Evolutionary conservation across 2,329 filamentous ascomycete genomes (phyloP).

Genomic region (Graphiopsis chlorocephala): DNA sequence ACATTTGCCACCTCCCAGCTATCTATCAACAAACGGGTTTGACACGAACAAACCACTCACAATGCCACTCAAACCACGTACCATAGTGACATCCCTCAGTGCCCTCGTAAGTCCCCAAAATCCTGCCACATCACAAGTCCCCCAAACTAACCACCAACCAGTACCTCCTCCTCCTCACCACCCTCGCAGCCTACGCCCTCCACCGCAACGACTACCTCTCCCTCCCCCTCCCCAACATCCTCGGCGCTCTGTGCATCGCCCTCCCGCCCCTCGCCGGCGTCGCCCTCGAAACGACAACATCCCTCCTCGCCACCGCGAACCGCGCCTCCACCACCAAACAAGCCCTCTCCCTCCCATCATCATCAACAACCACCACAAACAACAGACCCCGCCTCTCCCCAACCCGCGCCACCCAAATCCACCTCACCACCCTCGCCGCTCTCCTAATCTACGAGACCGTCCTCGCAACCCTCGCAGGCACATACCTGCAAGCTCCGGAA

Average conservation of each 20-base stretch:
- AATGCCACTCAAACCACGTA: slow-evolving; percentile 9
- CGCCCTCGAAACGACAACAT: slow-evolving; percentile 40
- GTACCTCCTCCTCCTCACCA: slow-evolving; percentile 43
- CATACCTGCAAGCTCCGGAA: slow-evolving; percentile 39
- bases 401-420: slow-evolving; percentile 28
- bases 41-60: not conserved
- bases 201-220: slow-evolving; percentile 35
- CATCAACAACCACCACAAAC: slow-evolving; percentile 19
- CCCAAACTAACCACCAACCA: slow-evolving; percentile 20
- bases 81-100: slow-evolving; percentile 16
- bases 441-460: slow-evolving; percentile 42
- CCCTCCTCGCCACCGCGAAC: slow-evolving; percentile 23
- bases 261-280: slow-evolving; percentile 45
- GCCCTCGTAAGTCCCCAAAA: slow-evolving; percentile 16
- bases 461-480: slow-evolving; percentile 46
- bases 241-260: slow-evolving; percentile 41
- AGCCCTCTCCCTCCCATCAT: slow-evolving; percentile 20
- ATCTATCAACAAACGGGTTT: no score
- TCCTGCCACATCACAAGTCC: not conserved
- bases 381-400: slow-evolving; percentile 31
- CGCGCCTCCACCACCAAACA: slow-evolving; percentile 28
- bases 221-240: slow-evolving; percentile 42
- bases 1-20: not conserved
- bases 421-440: slow-evolving; percentile 37
- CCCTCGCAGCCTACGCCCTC: slow-evolving; percentile 39